These are phyloP conservation scores for Erodium maritimum DNA, from an alignment of 345 rosid genomes.

Conservation along the genomic window DNA sequence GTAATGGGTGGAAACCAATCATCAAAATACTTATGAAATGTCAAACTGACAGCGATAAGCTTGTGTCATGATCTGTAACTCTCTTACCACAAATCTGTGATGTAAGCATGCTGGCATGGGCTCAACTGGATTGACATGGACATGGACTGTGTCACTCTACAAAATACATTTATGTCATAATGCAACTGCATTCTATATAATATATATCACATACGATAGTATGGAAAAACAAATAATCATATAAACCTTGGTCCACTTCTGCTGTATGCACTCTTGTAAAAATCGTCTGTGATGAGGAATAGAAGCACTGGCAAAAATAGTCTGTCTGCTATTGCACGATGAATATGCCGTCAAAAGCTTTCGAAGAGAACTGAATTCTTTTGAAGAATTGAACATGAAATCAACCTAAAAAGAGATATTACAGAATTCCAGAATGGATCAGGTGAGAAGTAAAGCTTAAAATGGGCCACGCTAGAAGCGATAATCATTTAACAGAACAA, in stretches of 20 bases:
- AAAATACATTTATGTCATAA: slow-evolving; percentile 5
- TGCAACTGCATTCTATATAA: slow-evolving; percentile 6
- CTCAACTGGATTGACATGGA: slow-evolving; percentile 56
- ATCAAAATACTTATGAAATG: not conserved
- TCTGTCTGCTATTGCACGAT: slow-evolving; percentile 64
- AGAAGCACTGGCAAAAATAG: slow-evolving; percentile 89
- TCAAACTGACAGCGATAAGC: not conserved
- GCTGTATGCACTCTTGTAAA: slow-evolving; percentile 72
- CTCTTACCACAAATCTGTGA: slow-evolving; percentile 60
- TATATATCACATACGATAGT: not conserved
- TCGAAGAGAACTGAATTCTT: slow-evolving; percentile 64
- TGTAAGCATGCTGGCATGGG: slow-evolving; percentile 68
- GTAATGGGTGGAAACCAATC: too few relatives aligned
- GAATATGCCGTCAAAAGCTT: slow-evolving; percentile 71
- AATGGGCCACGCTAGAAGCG: slow-evolving; percentile 2
- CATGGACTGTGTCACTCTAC: slow-evolving; percentile 61
- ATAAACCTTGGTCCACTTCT: slow-evolving; percentile 91
- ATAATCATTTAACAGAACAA: slow-evolving; percentile 2
- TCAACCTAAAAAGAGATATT: slow-evolving; percentile 49
- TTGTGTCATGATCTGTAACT: not conserved
- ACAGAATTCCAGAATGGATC: not conserved
- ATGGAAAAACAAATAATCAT: slow-evolving; percentile 6
- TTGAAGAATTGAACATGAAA: slow-evolving; percentile 80
- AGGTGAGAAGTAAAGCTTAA: not conserved
- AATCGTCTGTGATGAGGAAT: slow-evolving; percentile 84